Evolutionary conservation across 2,329 filamentous ascomycete genomes (phyloP), one percentile per base, ranked within the genome.

Genomic region (Nannizziopsis barbatae): DNA sequence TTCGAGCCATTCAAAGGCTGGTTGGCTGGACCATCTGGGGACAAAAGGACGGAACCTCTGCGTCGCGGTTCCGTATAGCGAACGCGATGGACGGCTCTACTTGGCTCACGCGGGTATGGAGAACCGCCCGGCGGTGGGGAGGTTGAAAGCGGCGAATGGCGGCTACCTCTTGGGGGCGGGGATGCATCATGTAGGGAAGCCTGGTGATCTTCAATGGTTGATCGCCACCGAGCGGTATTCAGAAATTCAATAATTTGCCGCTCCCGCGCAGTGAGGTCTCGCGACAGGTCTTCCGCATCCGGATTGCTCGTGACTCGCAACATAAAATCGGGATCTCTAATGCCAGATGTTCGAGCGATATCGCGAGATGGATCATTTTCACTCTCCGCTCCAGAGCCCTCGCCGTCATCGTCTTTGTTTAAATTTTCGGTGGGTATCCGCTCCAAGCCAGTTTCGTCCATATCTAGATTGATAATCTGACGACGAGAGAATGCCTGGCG

Each of bases 401-500:
- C 52, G 17, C 57, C 55, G n/a, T 58, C 51, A 22, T 61, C 57
- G 38, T 60, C 57, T 43, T 58, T 51, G 42, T 54, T 52, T 17
- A 63, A 50, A 11, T 58, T 60, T 14, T 62, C 60, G 4, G 60
- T 63, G 31, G 54, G 58, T 17, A 68, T 57, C 53, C 61, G 57
- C 43, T 69, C 55, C 27, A 67, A 41, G 2, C 53, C 51, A 2
- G 62, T 57, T 2, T 65, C 64, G 35, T 65, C 57, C 44, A 55
- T 52, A 41, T 68, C 61, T 36, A 69, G 45, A n/a, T 60, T 45
- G 17, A 73, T 52, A 17, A 68, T 62, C 53, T 73, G 71, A 45
- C 68, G 62, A 42, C 71, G 65, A 27, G 62, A 56, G 50, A 72
- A 73, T n/a, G 58, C 59, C 50, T 68, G 68, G 35, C 71, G 70